Conservation (phyloP, 2,329 filamentous ascomycete genomes). For the Pyrenophora teres region DNA sequence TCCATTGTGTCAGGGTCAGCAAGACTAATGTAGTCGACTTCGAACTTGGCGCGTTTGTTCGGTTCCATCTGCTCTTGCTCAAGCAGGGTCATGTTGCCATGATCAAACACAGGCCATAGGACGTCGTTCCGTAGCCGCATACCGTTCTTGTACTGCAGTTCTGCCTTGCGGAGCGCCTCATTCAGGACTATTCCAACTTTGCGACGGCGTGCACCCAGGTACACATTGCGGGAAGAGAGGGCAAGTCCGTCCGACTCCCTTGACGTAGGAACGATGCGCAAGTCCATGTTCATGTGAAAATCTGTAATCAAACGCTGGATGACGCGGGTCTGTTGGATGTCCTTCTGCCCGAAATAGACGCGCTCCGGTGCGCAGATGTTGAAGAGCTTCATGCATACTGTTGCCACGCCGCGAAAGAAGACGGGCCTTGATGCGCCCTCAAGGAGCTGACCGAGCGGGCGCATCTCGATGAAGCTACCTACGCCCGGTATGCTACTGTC, state of each 20-base stretch:
- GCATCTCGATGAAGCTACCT: conserved; percentile 90
- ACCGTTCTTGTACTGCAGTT: conserved; percentile 64
- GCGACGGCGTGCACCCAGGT: conserved; percentile 77
- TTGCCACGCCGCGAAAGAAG: conserved; percentile 95
- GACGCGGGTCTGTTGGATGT: conserved; percentile 93
- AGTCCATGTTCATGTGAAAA: conserved; percentile 76
- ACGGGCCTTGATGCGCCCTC: conserved; percentile 87
- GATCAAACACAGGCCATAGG: conserved; percentile 69
- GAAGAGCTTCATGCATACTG: conserved; percentile 93
- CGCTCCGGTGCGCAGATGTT: conserved; percentile 78
- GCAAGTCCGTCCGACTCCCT: conserved; percentile 83
- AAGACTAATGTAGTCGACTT: conserved; percentile 91
- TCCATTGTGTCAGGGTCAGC: conserved; percentile 83
- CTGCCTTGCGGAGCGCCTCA: conserved; percentile 71
- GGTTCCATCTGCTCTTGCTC: conserved; percentile 67
- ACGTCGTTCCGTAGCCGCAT: conserved; percentile 66
- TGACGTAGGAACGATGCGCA: conserved; percentile 74
- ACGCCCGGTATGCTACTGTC: conserved; percentile 72
- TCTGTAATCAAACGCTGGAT: conserved; percentile 86
- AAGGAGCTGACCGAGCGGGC: conserved; percentile 77
- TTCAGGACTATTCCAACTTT: conserved; percentile 73
- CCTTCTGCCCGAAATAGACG: conserved; percentile 96
- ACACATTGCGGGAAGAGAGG: conserved; percentile 91
- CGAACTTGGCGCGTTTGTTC: conserved; percentile 69
- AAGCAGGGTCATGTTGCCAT: conserved; percentile 60